Conservation (phyloP, 208 protist genomes). For the Crithidia expoeki region DNA sequence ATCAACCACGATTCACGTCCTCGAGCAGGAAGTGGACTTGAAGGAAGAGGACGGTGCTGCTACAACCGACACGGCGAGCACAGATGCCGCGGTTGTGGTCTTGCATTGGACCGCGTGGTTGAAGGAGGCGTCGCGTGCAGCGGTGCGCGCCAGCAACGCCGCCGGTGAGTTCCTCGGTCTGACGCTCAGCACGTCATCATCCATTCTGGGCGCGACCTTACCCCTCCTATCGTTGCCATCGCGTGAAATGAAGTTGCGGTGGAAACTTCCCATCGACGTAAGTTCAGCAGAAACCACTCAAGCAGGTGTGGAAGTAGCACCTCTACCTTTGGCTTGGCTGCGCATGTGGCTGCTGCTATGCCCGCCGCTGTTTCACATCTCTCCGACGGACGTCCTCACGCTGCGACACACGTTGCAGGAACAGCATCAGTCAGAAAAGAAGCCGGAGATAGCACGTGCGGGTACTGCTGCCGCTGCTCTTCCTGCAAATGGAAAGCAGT, state of each 20-base stretch:
- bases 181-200: slow-evolving; percentile 23
- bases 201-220: not conserved
- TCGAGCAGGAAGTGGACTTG: slow-evolving; percentile 7
- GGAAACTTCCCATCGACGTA: not conserved
- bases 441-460: not conserved
- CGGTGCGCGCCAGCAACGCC: slow-evolving; percentile 42
- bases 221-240: not conserved
- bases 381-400: slow-evolving; percentile 36
- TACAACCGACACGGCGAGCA: not conserved
- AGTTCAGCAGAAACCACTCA: not conserved
- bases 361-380: slow-evolving; percentile 49
- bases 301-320: slow-evolving; percentile 14
- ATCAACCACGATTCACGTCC: not conserved
- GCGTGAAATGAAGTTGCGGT: slow-evolving; percentile 9
- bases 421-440: slow-evolving; percentile 3
- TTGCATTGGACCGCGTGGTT: slow-evolving; percentile 33
- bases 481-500: not conserved
- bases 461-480: not conserved
- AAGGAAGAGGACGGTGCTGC: not conserved
- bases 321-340: slow-evolving; percentile 51
- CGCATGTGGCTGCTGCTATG: slow-evolving; percentile 64
- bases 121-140: slow-evolving; percentile 39
- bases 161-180: slow-evolving; percentile 54
- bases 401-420: slow-evolving; percentile 22
- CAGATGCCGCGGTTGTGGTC: not conserved